phyloP scores from a whole-genome alignment of 768 basidiomycete species.

The Pleurotus salmoneostramineus region DNA sequence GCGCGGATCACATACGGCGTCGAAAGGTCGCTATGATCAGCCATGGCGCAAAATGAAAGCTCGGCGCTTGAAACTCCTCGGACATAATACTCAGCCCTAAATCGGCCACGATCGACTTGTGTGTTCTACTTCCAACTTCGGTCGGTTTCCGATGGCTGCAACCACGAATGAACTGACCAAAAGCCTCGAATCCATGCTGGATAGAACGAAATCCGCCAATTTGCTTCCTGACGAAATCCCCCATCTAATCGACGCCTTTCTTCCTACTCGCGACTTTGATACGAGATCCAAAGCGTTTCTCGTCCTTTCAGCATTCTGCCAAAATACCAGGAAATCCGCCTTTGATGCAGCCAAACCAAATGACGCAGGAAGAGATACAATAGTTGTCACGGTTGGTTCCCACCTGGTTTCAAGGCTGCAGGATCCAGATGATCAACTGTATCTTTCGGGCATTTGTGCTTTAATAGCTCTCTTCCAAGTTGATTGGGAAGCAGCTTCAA shows the following conservation, averaged over 20 bases:
- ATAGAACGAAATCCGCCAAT: conserved; percentile 22
- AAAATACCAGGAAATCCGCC: conserved; percentile 41
- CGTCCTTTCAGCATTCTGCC: conserved; percentile 64
- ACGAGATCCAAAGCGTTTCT: conserved; percentile 69
- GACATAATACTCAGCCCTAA: not conserved
- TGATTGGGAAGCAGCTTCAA: conserved; percentile 63
- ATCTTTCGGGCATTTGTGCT: conserved; percentile 58
- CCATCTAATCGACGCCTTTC: conserved; percentile 47
- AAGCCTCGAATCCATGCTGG: conserved; percentile 24
- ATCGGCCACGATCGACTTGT: not conserved
- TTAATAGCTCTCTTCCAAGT: conserved; percentile 81
- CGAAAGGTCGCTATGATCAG: not conserved
- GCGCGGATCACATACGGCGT: conserved; percentile 14
- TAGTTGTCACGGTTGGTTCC: conserved; percentile 50
- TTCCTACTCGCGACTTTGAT: conserved; percentile 37
- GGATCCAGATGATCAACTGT: conserved; percentile 49
- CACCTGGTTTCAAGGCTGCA: conserved; percentile 44
- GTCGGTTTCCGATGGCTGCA: not conserved
- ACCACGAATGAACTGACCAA: conserved; percentile 14
- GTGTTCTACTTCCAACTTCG: not conserved
- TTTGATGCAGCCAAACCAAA: conserved; percentile 30
- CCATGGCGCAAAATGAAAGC: not conserved
- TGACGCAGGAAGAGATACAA: conserved; percentile 43
- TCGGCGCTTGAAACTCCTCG: too few relatives aligned
- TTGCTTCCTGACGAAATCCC: conserved; percentile 54